Evolutionary conservation across 257 asterid genomes (phyloP).

Genomic region (Ajuga chamaepitys): DNA sequence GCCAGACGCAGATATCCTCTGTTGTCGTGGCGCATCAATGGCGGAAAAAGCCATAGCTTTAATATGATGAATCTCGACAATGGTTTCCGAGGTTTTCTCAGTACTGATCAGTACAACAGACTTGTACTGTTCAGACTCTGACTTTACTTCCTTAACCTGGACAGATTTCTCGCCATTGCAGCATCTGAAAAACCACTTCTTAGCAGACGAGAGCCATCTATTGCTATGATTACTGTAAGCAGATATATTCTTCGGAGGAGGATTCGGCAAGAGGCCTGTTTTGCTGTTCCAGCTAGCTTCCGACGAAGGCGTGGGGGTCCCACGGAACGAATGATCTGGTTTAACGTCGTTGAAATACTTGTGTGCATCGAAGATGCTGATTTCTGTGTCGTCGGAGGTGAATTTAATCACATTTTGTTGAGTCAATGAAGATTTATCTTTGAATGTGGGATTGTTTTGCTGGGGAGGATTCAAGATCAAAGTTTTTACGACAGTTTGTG

Average conservation of each 20-base stretch:
- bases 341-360: constrained; percentile 50
- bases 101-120: background rate
- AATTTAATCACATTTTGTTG: background rate
- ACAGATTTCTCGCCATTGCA: constrained; percentile 47
- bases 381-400: constrained; percentile 32
- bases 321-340: constrained; percentile 35
- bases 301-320: constrained; percentile 57
- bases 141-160: constrained; percentile 28
- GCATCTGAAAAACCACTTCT: constrained; percentile 47
- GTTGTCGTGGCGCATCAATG: constrained; percentile 17
- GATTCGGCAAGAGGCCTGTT: constrained; percentile 40
- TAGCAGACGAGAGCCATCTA: constrained; percentile 36
- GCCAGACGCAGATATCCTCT: constrained; percentile 29
- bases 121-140: constrained; percentile 4
- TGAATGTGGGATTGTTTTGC: constrained; percentile 10
- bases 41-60: background rate
- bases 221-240: too few relatives aligned
- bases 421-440: constrained; percentile 24
- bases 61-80: background rate
- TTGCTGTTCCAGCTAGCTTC: constrained; percentile 64
- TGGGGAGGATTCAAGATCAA: constrained; percentile 20
- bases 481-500: constrained; percentile 25
- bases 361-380: constrained; percentile 65
- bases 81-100: background rate
- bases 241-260: too few relatives aligned